Conservation (phyloP, 768 basidiomycete genomes). For the Pseudohyphozyma bogoriensis region DNA sequence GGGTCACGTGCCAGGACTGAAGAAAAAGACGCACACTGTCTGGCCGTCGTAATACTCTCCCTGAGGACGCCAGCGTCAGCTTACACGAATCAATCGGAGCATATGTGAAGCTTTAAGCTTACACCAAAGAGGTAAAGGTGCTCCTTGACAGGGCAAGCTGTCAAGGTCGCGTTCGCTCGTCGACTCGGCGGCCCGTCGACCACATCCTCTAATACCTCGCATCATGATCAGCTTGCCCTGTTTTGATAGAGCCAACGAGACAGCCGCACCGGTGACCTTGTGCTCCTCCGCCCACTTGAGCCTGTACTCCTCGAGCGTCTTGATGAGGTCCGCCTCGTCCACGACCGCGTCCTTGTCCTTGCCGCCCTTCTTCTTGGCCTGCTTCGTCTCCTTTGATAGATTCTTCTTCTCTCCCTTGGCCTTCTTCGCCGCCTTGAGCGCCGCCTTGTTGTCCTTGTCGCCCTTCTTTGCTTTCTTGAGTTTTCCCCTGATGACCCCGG, state of each 20-base stretch:
- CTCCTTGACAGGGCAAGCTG: constrained; percentile 59
- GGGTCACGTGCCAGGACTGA: not conserved
- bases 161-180: constrained; percentile 72
- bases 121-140: constrained; percentile 52
- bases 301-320: constrained; percentile 57
- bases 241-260: not conserved
- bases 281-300: constrained; percentile 67
- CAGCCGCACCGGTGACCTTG: constrained; percentile 20
- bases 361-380: constrained; percentile 39
- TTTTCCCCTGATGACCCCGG: constrained; percentile 17
- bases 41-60: constrained; percentile 84
- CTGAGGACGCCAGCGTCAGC: not conserved
- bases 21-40: constrained; percentile 55
- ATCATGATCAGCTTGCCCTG: constrained; percentile 5
- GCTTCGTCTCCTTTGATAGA: constrained; percentile 49
- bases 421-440: constrained; percentile 49
- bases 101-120: too few species aligned
- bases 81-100: not conserved
- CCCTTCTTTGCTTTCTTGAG: constrained; percentile 19
- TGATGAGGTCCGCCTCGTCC: constrained; percentile 62
- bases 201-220: constrained; percentile 71
- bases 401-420: constrained; percentile 48
- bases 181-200: constrained; percentile 71
- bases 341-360: constrained; percentile 44
- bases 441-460: constrained; percentile 40